Base-by-base conservation (phyloP, 1,139 yeast species). In the Yamadazyma pseudoaaseri region DNA sequence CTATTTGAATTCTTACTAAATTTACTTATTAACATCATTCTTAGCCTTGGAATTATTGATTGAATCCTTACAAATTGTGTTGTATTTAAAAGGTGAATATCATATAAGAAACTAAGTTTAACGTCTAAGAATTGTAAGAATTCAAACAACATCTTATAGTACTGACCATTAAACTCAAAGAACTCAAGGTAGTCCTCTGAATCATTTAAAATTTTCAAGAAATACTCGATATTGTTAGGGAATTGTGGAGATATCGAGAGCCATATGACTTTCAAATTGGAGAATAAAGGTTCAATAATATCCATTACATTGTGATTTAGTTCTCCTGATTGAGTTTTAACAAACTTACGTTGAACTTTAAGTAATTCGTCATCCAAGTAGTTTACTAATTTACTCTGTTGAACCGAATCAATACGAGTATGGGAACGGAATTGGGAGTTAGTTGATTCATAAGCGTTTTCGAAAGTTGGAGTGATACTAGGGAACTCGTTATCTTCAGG, bases 161-260 rank as follows among this genome's bases (percentile, higher is more conserved):
- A 18, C 1, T 33, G n/a, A 7, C 21, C 16, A 3, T 34, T 29
- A 11, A 43, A 31, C 1, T 54, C 49, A 40, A 74, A 79, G 49
- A 73, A 76, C 17, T 58, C 64, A 16, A 76, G 38, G 45, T 74
- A 83, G 43, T 83, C 92, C 31, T 80, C 76, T 33, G 82, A 53
- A 43, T 82, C 90, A 29, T 83, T 86, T 38, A 84, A 65, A 4
- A 84, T 68, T 38, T 72, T 72, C 22, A 84, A 62, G 16, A 81
- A 58, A 44, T 81, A 83, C 36, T 78, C 77, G 0, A 66, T 62
- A 52, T 81, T 90, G 0, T 84, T 85, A 49, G 52, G 34, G 29
- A 45, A 49, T 28, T 50, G 29, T 31, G 48, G 24, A 40, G 54
- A 41, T 45, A 58, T 60, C 0, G 86, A 74, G 47, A 65, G 71